These are phyloP conservation scores for Fragaria iinumae DNA, from an alignment of 306 rosid species.

Conservation along the genomic window DNA sequence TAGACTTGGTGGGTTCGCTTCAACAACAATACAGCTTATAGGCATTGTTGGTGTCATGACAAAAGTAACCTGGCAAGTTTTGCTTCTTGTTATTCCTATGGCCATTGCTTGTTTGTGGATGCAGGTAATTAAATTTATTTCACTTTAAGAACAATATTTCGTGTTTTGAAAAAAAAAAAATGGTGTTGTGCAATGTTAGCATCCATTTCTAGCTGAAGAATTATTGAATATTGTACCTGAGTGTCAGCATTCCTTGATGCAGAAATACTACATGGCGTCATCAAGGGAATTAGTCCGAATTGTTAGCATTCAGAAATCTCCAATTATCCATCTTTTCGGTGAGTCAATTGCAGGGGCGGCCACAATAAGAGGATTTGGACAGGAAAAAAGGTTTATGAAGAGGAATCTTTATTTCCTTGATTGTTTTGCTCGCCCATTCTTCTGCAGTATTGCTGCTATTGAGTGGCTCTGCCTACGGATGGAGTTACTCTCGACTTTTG, in stretches of 20 bases:
- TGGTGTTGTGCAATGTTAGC: slow-evolving; percentile 4
- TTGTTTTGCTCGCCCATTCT: slow-evolving; percentile 95
- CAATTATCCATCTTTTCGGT: slow-evolving; percentile 85
- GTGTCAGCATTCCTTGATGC: slow-evolving; percentile 26
- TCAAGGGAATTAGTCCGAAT: slow-evolving; percentile 98
- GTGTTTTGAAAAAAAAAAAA: background rate
- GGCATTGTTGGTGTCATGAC: slow-evolving; percentile 94
- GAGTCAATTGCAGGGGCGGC: slow-evolving; percentile 99
- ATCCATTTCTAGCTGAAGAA: slow-evolving; percentile 3
- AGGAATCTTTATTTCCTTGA: slow-evolving; percentile 94
- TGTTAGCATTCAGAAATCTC: slow-evolving; percentile 98
- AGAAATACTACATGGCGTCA: slow-evolving; percentile 99
- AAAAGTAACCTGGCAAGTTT: slow-evolving; percentile 88
- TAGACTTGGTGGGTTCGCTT: slow-evolving; percentile 94
- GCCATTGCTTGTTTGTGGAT: slow-evolving; percentile 97
- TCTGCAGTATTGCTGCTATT: slow-evolving; percentile 97
- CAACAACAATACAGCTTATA: slow-evolving; percentile 86
- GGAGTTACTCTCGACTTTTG: slow-evolving; percentile 93
- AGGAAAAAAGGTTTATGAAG: slow-evolving; percentile 94
- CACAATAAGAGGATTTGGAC: slow-evolving; percentile 97
- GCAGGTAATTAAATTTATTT: slow-evolving; percentile 60
- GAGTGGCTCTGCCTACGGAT: slow-evolving; percentile 99
- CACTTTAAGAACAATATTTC: background rate
- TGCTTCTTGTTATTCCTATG: slow-evolving; percentile 88
- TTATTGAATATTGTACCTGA: slow-evolving; percentile 20